Evolutionary conservation across 73 alveolate species (phyloP), one percentile per base, ranked within the genome.

Genomic region (Stentor roeselii): DNA sequence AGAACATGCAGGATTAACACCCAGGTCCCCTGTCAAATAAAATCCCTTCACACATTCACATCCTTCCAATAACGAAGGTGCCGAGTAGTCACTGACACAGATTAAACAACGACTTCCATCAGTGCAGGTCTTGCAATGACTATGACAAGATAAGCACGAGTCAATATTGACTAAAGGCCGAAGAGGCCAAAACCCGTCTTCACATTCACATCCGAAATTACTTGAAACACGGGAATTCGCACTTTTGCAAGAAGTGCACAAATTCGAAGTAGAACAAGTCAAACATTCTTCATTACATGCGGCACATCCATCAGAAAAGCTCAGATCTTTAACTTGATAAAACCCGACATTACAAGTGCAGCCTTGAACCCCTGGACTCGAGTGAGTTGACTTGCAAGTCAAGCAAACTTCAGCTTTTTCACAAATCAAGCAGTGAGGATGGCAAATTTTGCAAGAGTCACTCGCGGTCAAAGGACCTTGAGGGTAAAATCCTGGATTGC

Each of bases 301-400:
- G 21, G 6, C 21, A 50, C 67, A 50, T 11, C 30, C 67, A 50
- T 50, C 67, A 11, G 67, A 50, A 11, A 50, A 50, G 21, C 30
- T 6, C 30, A 6, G 6, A 11, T 6, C 6, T 6, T 50, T 50
- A 11, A 21, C 6, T 50, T 6, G 21, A 50, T 50, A 50, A 50
- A 50, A 50, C 67, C 67, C 67, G 6, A 11, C 67, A 11, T 50
- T 50, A 50, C 67, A 50, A 50, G 67, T 50, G 67, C 67, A 50
- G 21, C 67, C 67, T 50, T 11, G 6, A 11, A 21, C 67, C 6
- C 21, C 67, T 50, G 21, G 67, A 11, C 6, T 50, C 21, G 67
- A 50, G 21, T 50, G 6, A 50, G 6, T 50, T 11, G 6, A 6
- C 21, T 50, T 50, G 21, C 67, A 50, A 11, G 21, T 50, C 67